phyloP scores from a whole-genome alignment of 179 eudicot species.

The Silene noctiflora region DNA sequence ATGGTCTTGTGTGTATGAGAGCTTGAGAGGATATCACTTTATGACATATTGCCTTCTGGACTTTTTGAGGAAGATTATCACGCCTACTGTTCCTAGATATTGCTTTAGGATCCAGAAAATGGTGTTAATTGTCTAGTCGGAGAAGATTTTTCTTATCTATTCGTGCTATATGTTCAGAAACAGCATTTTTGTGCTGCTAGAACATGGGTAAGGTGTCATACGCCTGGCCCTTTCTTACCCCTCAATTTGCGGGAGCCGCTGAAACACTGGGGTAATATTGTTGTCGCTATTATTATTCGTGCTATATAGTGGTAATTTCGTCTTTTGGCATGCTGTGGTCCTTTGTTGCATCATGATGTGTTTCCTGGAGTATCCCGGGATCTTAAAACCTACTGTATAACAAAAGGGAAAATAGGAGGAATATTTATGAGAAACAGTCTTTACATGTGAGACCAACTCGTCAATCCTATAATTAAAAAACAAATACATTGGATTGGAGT shows the following conservation, averaged over 20 bases:
- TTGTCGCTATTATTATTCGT: no score
- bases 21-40: conserved; percentile 1
- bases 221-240: no score
- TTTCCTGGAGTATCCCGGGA: not conserved
- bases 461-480: no score
- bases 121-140: not conserved
- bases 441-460: no score
- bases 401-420: not conserved
- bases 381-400: not conserved
- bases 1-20: not conserved
- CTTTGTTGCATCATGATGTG: not conserved
- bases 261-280: no score
- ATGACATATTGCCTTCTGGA: not conserved
- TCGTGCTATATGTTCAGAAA: not conserved
- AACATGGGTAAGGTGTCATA: no score
- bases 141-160: not conserved
- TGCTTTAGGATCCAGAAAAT: not conserved
- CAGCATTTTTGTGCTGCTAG: no score
- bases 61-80: not conserved
- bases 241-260: no score
- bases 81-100: not conserved
- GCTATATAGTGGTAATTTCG: not conserved
- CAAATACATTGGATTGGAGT: no score
- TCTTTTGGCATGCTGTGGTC: not conserved
- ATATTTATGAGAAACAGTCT: no score